These are phyloP conservation scores for Trametes polyzona DNA, from an alignment of 1,284 basidiomycete genomes.

Conservation along the genomic window DNA sequence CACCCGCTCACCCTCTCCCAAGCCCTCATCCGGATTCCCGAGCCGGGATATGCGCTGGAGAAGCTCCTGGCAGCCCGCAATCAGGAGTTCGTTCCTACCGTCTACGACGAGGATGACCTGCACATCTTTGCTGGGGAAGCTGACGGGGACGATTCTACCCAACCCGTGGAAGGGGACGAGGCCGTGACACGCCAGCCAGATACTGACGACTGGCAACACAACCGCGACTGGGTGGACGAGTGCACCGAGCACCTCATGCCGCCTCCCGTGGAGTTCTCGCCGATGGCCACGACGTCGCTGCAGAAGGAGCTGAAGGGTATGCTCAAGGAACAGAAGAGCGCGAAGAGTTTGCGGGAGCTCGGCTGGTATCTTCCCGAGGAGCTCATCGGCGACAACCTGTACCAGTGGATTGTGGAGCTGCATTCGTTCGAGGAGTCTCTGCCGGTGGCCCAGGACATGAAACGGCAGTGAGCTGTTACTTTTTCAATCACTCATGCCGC, in stretches of 20 bases:
- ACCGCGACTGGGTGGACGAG: constrained; percentile 50
- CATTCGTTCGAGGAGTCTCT: constrained; percentile 62
- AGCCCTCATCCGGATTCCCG: constrained; percentile 51
- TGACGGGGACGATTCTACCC: neutral
- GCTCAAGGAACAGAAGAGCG: constrained; percentile 57
- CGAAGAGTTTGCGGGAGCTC: constrained; percentile 50
- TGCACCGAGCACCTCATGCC: constrained; percentile 52
- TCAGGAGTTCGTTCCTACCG: constrained; percentile 41
- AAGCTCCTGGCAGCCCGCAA: constrained; percentile 46
- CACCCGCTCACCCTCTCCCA: constrained; percentile 28
- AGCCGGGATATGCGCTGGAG: constrained; percentile 54
- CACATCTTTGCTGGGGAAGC: constrained; percentile 40
- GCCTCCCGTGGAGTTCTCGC: constrained; percentile 54
- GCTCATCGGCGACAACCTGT: constrained; percentile 62
- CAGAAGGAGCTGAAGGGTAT: constrained; percentile 58
- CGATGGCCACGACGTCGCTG: constrained; percentile 54
- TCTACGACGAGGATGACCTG: constrained; percentile 54
- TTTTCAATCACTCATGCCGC: neutral
- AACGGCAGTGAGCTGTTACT: constrained; percentile 44
- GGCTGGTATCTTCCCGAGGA: constrained; percentile 68
- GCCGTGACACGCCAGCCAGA: too few species aligned
- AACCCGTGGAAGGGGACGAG: neutral
- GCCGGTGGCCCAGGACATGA: constrained; percentile 59
- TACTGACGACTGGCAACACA: constrained; percentile 61
- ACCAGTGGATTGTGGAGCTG: constrained; percentile 71